Base-by-base conservation (phyloP, 805 yeast genomes). In the Ogataea sp. region DNA sequence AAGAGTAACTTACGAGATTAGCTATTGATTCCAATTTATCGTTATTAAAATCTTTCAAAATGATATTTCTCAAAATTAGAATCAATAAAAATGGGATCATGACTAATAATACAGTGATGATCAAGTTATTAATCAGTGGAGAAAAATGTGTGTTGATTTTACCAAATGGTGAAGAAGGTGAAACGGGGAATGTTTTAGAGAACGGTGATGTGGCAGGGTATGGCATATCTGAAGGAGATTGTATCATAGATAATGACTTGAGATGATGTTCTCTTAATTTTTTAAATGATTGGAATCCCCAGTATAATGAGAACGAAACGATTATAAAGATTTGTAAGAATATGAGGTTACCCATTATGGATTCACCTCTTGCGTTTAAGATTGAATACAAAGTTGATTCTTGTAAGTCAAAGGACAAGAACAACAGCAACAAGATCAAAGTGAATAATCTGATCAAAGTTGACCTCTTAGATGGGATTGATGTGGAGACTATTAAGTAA, bases 371-470 rank as follows among this genome's bases (percentile, higher is more conserved):
- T 15, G 47, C 50, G 26, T 58, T 51, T 25, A 60, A 44, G 17
- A 62, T 25, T 2, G 61, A 53, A 39, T 48, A 60, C 23, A 56
- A 39, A 3, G 51, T 40, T 10, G 60, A 49, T 21, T 50, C 52
- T 28, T 58, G 59, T 17, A 60, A 24, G 40, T 55, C 63, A 34
- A 50, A 56, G 1, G 58, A 27, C 18, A 61, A 36, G 32, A 61
- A 49, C 40, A 56, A 50, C n/a, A 56, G 9, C 4, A 54, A 34
- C 11, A 58, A 39, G 5, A 50, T 6, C 3, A 47, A 14, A 6
- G 55, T 47, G 13, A 50, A 35, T 11, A 42, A n/a, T 40, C 51
- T 49, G 34, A 53, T 47, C 16, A 48, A 21, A 8, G 37, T 36
- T 8, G 47, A 20, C 35, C 43, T 45, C 26, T 43, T 48, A n/a